Percentiles rank a stretch among this genome's conserved stretches.
Conservation (phyloP, 176 grass and related monocot species). For the Areca catechu region DNA sequence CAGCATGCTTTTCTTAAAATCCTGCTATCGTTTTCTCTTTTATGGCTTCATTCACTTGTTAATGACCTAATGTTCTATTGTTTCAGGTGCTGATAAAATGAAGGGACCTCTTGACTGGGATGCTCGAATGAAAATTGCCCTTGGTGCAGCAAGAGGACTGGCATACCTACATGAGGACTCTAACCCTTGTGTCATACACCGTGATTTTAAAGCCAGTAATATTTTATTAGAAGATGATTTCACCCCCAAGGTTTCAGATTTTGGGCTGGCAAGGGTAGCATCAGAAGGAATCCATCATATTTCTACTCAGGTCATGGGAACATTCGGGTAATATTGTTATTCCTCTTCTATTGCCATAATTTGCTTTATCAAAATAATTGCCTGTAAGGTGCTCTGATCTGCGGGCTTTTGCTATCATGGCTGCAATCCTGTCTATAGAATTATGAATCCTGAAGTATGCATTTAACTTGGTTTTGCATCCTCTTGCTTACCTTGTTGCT, state of each 20-base stretch:
- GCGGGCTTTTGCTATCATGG: background rate
- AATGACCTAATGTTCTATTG: background rate
- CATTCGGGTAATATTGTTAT: slow-evolving; percentile 14
- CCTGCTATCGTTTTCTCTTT: too few species aligned
- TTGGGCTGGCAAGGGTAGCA: slow-evolving; percentile 25
- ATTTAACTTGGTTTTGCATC: too few species aligned
- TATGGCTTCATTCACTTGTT: background rate
- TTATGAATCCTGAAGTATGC: background rate
- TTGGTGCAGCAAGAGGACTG: slow-evolving; percentile 22
- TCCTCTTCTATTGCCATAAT: background rate
- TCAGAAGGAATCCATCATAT: slow-evolving; percentile 22
- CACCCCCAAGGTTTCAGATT: slow-evolving; percentile 27
- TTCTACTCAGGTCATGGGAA: slow-evolving; percentile 28
- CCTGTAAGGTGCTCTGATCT: background rate
- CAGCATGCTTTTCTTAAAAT: too few species aligned
- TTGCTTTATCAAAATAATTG: background rate
- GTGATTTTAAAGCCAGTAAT: slow-evolving; percentile 30
- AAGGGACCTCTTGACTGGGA: slow-evolving; percentile 21
- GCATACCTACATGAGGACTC: slow-evolving; percentile 26
- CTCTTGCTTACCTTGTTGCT: too few species aligned
- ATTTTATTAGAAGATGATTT: slow-evolving; percentile 24
- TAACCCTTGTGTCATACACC: slow-evolving; percentile 23
- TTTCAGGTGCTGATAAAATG: slow-evolving; percentile 17
- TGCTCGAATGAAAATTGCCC: slow-evolving; percentile 23
- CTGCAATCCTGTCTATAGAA: background rate